A percentile compares a stretch with the other conserved stretches of the same genome.
phyloP scores from a whole-genome alignment of 306 rosid species.

The Cyclanthera cordifolia region DNA sequence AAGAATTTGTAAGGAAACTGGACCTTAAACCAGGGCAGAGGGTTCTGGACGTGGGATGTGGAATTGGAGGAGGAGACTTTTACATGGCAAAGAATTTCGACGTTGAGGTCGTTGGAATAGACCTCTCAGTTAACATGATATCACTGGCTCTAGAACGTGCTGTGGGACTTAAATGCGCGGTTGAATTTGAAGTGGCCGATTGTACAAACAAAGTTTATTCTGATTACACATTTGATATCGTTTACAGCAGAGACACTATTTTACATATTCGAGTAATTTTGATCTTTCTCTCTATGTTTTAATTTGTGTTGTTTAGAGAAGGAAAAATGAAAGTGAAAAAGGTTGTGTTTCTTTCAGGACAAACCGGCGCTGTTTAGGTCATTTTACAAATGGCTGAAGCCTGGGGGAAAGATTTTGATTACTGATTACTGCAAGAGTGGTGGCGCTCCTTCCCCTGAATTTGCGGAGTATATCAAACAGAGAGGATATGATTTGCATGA shows the following conservation, averaged over 20 bases:
- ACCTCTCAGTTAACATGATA: constrained; percentile 89
- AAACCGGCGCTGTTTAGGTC: constrained; percentile 65
- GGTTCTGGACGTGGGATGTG: constrained; percentile 93
- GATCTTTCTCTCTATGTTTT: not conserved
- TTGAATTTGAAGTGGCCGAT: constrained; percentile 88
- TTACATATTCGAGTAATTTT: constrained; percentile 63
- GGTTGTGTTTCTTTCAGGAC: constrained; percentile 39
- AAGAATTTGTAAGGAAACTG: constrained; percentile 65
- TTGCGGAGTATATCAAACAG: constrained; percentile 58
- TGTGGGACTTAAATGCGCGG: constrained; percentile 56
- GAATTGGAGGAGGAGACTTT: constrained; percentile 91
- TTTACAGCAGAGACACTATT: constrained; percentile 80
- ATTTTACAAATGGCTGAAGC: constrained; percentile 83
- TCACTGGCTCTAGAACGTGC: constrained; percentile 82
- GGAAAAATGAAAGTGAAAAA: not conserved
- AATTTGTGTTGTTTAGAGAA: not conserved
- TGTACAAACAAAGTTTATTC: constrained; percentile 66
- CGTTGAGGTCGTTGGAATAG: constrained; percentile 80
- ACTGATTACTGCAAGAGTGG: constrained; percentile 73
- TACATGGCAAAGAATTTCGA: constrained; percentile 79
- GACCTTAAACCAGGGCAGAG: constrained; percentile 68
- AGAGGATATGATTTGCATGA: too few relatives aligned
- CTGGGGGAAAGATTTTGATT: constrained; percentile 80
- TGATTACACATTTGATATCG: constrained; percentile 55
- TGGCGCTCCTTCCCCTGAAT: constrained; percentile 51